Percentiles rank a stretch among this genome's conserved stretches.
These are phyloP conservation scores for Enterocytospora artemiae DNA, from an alignment of 371 early-diverging fungal species.

Conservation along the genomic window DNA sequence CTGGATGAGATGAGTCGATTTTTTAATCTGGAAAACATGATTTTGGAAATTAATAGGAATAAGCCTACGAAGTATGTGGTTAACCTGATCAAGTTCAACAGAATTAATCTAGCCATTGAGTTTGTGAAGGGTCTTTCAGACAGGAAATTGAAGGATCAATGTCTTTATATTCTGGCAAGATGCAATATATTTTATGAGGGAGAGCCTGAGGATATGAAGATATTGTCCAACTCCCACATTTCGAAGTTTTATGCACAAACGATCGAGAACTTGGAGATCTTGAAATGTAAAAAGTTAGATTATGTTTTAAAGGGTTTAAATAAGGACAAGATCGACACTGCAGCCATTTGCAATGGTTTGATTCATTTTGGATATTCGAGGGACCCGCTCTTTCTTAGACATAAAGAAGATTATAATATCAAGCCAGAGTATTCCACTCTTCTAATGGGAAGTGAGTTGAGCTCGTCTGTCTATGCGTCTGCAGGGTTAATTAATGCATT, in stretches of 20 bases:
- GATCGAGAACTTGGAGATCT: conserved; percentile 24
- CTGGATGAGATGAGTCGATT: conserved; percentile 38
- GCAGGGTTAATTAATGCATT: conserved; percentile 49
- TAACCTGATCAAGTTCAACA: conserved; percentile 15
- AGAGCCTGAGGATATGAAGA: conserved; percentile 24
- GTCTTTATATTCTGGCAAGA: conserved; percentile 38
- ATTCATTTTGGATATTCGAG: conserved; percentile 41
- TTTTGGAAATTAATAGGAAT: conserved; percentile 37
- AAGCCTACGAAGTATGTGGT: conserved; percentile 27
- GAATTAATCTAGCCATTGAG: conserved; percentile 25
- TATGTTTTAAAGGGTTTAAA: conserved; percentile 26
- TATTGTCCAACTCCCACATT: conserved; percentile 27
- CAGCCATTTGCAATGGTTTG: conserved; percentile 41
- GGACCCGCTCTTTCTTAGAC: conserved; percentile 30
- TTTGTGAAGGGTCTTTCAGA: conserved; percentile 17
- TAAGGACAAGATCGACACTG: conserved; percentile 29
- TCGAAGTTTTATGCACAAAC: conserved; percentile 16
- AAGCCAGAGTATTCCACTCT: conserved; percentile 14
- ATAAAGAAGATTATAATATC: conserved; percentile 1
- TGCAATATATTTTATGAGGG: conserved; percentile 31
- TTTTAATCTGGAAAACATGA: conserved; percentile 24
- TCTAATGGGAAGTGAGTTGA: conserved; percentile 1
- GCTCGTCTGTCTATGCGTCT: conserved; percentile 25
- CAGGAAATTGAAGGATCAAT: conserved; percentile 19
- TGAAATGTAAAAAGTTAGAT: conserved; percentile 15